Percentiles rank a stretch among this genome's conserved stretches.
Conservation (phyloP, 441 rosid genomes). For the Populus trichocarpa region DNA sequence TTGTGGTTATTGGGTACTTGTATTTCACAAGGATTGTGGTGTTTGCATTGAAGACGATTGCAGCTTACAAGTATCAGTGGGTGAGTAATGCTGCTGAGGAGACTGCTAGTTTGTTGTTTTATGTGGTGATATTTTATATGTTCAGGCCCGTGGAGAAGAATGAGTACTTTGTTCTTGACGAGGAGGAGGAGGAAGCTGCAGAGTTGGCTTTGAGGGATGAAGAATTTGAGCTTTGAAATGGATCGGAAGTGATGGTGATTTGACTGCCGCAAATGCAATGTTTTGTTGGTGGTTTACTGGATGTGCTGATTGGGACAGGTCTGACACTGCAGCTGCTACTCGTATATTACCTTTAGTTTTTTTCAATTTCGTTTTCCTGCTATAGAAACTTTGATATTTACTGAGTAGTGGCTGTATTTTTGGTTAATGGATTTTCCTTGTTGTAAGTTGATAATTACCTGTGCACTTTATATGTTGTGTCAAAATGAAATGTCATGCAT, state of each 20-base stretch:
- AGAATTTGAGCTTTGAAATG: conserved; percentile 81
- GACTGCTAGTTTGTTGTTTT: conserved; percentile 71
- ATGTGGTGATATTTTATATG: conserved; percentile 77
- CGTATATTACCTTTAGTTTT: not conserved
- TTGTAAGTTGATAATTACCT: conserved; percentile 14
- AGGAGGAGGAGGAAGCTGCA: conserved; percentile 93
- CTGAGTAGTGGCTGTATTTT: conserved; percentile 13
- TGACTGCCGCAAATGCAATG: not conserved
- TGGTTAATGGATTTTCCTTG: conserved; percentile 7
- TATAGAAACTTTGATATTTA: conserved; percentile 14
- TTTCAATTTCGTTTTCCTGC: conserved; percentile 11
- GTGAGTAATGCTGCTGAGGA: conserved; percentile 89
- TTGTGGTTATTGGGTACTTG: conserved; percentile 83
- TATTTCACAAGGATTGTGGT: conserved; percentile 93
- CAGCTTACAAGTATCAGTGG: conserved; percentile 92
- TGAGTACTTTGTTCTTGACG: conserved; percentile 79
- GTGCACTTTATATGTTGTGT: not conserved
- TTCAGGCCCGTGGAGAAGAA: conserved; percentile 92
- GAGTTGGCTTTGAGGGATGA: conserved; percentile 78
- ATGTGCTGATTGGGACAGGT: conserved; percentile 9
- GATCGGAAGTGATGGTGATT: not conserved
- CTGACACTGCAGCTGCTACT: conserved; percentile 14
- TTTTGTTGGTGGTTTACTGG: not conserved
- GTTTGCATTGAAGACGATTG: conserved; percentile 85
- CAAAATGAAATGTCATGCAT: not conserved